Base-by-base conservation (phyloP, 116 monocot species). In the Phalaenopsis hybrid region DNA sequence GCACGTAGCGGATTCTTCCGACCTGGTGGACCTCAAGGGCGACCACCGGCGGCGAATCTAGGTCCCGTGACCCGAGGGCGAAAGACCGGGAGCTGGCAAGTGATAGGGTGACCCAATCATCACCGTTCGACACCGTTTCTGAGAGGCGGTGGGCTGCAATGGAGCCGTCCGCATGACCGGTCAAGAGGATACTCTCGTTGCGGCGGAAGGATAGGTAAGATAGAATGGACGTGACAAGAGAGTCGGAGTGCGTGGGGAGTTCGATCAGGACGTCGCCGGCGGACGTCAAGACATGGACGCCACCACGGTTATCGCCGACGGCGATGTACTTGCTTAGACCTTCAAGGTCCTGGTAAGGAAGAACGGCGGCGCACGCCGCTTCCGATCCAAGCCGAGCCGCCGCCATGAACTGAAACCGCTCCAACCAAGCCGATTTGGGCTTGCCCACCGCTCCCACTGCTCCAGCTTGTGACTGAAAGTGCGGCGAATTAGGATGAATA, bases 291-390 rank as follows among this genome's bases (percentile, higher is more conserved):
- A 97, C 80, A 57, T 83, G 85, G 21, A 87, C 85, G 43, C 74
- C 45, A 44, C 96, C 96, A 37, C 48, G 75, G 50, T 87, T 78
- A 80, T 92, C 96, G 17, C 92, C 96, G 18, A 94, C 84, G 57
- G 90, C 94, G 82, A 96, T 89, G 90, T 94, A 96, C 87, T 89
- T 92, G 78, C 81, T 84, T 44, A 85, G 57, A 58, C 94, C 94
- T 16, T 86, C 89, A 61, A 57, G 75, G 70, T 94, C 96, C 75
- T 82, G 87, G 79, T 89, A 90, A 5, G 92, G 94, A 7, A 96
- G 92, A 23, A 85, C 74, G 18, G 78, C 70, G 44, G 92, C 89
- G 79, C 82, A 80, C 31, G 91, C 58, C 11, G 89, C 80, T 4
- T 79, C 83, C 79, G 86, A 78, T 15, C 82, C 83, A 44, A 96